These are phyloP conservation scores for Picea sitchensis DNA, from an alignment of 75 land plant species.

Conservation along the genomic window DNA sequence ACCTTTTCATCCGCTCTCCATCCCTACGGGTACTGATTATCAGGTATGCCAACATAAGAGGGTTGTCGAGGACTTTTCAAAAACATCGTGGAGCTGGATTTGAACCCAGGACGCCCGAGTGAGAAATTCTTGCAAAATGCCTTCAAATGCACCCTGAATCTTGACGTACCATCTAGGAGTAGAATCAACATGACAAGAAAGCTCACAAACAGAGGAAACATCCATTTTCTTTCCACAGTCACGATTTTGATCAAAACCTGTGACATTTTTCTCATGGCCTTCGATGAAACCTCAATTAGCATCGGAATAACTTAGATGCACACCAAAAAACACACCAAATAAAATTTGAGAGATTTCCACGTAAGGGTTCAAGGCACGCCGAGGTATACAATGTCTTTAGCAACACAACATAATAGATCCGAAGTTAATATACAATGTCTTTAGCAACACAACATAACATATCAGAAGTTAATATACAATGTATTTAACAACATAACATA, in stretches of 20 bases:
- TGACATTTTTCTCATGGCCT: not conserved
- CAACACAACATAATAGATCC: too few relatives aligned
- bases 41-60: constrained; percentile 71
- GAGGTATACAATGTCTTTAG: too few relatives aligned
- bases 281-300: too few relatives aligned
- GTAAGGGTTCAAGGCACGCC: too few relatives aligned
- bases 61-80: constrained; percentile 2
- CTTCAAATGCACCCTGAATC: not conserved
- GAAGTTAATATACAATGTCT: too few relatives aligned
- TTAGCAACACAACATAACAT: too few relatives aligned
- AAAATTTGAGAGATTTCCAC: too few relatives aligned
- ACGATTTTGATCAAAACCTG: not conserved
- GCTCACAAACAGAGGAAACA: not conserved
- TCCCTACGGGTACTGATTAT: constrained; percentile 61
- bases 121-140: not conserved
- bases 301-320: too few relatives aligned
- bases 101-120: not conserved
- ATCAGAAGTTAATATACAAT: too few relatives aligned
- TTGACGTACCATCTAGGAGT: not conserved
- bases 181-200: not conserved
- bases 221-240: not conserved
- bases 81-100: not conserved
- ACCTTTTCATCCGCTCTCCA: constrained; percentile 42
- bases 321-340: too few relatives aligned
- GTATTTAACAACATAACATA: too few relatives aligned